phyloP scores from a whole-genome alignment of 2,329 filamentous ascomycete species.

The Chalaropsis ovoidea region DNA sequence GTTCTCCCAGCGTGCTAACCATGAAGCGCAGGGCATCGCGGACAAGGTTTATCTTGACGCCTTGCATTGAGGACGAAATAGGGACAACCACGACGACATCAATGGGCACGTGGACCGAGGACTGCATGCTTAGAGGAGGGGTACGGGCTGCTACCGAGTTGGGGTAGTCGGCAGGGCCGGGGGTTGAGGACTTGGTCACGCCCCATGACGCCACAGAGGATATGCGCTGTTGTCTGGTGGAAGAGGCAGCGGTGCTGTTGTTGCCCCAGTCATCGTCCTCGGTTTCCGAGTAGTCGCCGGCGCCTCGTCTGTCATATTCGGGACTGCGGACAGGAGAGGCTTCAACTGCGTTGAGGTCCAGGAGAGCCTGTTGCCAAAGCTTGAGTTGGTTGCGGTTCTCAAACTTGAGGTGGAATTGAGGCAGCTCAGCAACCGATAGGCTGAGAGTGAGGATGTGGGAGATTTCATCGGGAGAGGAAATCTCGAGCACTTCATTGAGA shows the following conservation, averaged over 20 bases:
- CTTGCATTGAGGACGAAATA: constrained; percentile 97
- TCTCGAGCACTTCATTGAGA: constrained; percentile 74
- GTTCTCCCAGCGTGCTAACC: constrained; percentile 76
- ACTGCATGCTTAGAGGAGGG: constrained; percentile 33
- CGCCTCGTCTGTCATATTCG: constrained; percentile 59
- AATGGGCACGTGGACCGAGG: constrained; percentile 73
- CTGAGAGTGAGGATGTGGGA: constrained; percentile 70
- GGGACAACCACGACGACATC: constrained; percentile 95
- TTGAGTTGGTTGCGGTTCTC: constrained; percentile 74
- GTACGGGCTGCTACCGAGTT: constrained; percentile 46
- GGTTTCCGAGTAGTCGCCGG: constrained; percentile 59
- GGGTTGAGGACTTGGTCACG: constrained; percentile 69
- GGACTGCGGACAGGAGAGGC: constrained; percentile 52
- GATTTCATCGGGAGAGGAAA: constrained; percentile 53
- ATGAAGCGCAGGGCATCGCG: constrained; percentile 88
- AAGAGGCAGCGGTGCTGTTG: constrained; percentile 37
- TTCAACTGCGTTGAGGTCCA: constrained; percentile 69
- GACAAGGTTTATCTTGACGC: constrained; percentile 92
- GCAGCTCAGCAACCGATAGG: constrained; percentile 82
- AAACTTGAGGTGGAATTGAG: constrained; percentile 88
- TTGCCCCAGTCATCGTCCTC: constrained; percentile 72
- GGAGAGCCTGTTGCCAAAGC: constrained; percentile 76
- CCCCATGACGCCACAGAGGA: constrained; percentile 82
- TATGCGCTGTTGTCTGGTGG: constrained; percentile 52
- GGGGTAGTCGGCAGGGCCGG: constrained; percentile 86